Evolutionary conservation across 768 basidiomycete genomes (phyloP), one percentile per base, ranked within the genome.

Genomic region (Russula sp.): DNA sequence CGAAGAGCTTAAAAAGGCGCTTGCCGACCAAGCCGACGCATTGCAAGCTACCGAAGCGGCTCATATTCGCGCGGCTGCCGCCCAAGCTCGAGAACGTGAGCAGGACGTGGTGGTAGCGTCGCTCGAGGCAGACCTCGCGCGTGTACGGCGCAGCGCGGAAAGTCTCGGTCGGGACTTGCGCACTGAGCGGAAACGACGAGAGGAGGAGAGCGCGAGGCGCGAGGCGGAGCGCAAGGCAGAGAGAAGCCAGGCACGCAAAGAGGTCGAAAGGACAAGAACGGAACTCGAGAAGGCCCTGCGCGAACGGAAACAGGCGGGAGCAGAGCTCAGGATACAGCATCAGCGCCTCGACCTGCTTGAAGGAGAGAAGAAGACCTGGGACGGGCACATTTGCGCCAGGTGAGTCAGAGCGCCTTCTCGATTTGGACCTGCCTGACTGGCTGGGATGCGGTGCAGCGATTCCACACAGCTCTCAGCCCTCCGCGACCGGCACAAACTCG

Each of bases 151-250:
- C 55, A 88, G 92, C 63, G 91, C 91, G 0, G 87, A 89, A 66
- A 80, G 79, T 7, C 88, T 94, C 70, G 89, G 90, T 18, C 81
- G 81, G 18, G 92, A 95, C 72, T 73, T 96, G 62, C 89, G 85
- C 65, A 74, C 78, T 9, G 76, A 92, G 47, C 79, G 84, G 10
- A 71, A 73, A 14, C 86, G 91, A 75, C 89, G 90, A 70, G 86
- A 88, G 66, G 82, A 77, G 51, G 70, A 82, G 49, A 84, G 84
- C 57, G 73, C 75, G 27, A 81, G 73, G 68, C 80, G 83, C 65
- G 74, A 75, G 59, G 63, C 60, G 27, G 70, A 73, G 59, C 67
- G 71, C 37, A 80, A 78, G 69, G 82, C 83, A 5, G 88, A 89
- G 61, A 66, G 77, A 18, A 64, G 74, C 62, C 83, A 76, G 69